Evolutionary conservation across 306 rosid genomes (phyloP), one percentile per base, ranked within the genome.

Genomic region (Benincasa hispida): DNA sequence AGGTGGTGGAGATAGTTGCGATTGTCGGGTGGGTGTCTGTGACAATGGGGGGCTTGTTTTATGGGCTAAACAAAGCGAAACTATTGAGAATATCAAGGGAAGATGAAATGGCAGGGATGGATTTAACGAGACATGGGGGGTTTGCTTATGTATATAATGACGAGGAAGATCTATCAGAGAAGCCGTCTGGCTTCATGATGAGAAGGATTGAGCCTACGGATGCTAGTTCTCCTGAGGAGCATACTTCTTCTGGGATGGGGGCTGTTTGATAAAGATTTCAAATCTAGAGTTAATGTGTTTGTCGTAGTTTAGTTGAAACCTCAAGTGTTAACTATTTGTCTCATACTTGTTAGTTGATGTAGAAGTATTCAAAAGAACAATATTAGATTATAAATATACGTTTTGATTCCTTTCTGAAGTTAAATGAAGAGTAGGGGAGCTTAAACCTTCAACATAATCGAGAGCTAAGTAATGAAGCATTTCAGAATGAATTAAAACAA

Each of bases 51-150:
- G 96, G 92, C 0, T 48, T 92, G 53, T 92, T 92, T 22, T 88
- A 84, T 14, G 87, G 74, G 60, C 77, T 90, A 3, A 77, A 88
- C 14, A 87, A 79, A 77, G 28, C 84, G 90, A 86, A 78, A 19
- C 25, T 90, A 81, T 41, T 89, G 79, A 81, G 98, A 78, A 81
- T 92, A 5, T 90, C 93, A 0, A 63, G 34, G 3, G 85, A 90
- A 3, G 93, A 88, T 34, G 96, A 92, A 81, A 84, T 78, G 76
- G 89, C 88, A 3, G 96, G 98, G 19, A 85, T 90, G 93, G 98
- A 90, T 68, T 2, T 86, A 81, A 90, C 93, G 0, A 80, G 84
- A 74, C 98, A 92, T 58, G 98, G 98, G 12, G 96, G 97, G 2
- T 90, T 92, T 79, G 96, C 97, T 32, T 92, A 92, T 35, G 88